phyloP scores from a whole-genome alignment of 352 stramenopile genomes.

The Globisporangium carolinianum region DNA sequence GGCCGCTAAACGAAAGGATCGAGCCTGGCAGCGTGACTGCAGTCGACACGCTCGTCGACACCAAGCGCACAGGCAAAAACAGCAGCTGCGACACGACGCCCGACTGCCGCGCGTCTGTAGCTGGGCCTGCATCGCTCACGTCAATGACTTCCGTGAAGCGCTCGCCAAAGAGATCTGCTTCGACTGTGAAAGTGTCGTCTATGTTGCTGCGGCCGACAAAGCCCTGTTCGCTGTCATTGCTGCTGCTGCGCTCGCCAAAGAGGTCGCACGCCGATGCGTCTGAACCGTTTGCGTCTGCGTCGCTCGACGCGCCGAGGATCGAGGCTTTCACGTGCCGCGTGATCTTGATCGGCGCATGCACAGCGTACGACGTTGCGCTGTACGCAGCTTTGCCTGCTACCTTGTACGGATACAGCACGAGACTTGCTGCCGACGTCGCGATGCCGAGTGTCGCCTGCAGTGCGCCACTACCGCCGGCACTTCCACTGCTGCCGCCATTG shows the following conservation, averaged over 20 bases:
- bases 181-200: no score
- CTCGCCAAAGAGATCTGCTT: conserved; percentile 9
- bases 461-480: conserved; percentile 1
- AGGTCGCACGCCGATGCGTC: conserved; percentile 22
- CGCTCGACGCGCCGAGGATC: conserved; percentile 13
- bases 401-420: conserved; percentile 60
- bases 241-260: conserved; percentile 35
- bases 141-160: conserved; percentile 7
- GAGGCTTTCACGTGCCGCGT: conserved; percentile 42
- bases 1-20: conserved; percentile 43
- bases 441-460: conserved; percentile 50
- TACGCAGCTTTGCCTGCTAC: conserved; percentile 48
- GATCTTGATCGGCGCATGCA: conserved; percentile 50
- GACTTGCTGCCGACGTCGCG: conserved; percentile 44
- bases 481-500: background rate
- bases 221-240: background rate
- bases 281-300: background rate
- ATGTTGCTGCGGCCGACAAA: background rate
- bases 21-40: conserved; percentile 42
- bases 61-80: conserved; percentile 48
- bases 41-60: conserved; percentile 50
- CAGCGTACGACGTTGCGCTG: conserved; percentile 46
- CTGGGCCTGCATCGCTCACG: background rate
- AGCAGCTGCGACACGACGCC: conserved; percentile 48
- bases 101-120: background rate